Evolutionary conservation across 371 early-diverging fungal species (phyloP), one percentile per base, ranked within the genome.

Genomic region (Lichtheimia ramosa): DNA sequence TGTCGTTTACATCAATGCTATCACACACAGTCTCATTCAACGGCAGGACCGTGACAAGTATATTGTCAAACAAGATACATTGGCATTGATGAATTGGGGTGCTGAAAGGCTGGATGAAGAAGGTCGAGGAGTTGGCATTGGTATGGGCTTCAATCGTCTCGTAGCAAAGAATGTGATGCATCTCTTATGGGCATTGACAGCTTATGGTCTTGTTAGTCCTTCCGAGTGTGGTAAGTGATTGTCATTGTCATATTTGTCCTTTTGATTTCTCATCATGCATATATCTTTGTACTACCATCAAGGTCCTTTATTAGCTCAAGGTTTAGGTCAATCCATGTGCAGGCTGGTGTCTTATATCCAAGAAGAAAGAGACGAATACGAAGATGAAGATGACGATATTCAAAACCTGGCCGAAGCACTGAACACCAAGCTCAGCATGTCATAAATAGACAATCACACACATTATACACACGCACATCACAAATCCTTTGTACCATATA

Each of bases 111-210:
- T 79, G 12, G 79, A 79, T 48, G 79, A 75, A 54, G 75, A 78
- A 59, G 70, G 70, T 5, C 61, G 68, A 28, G 79, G 72, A 4
- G 68, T 79, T 4, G 79, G 79, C 16, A 59, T 79, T 5, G 79
- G 75, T 0, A 71, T 75, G 70, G 77, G 74, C 1, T 74, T 75
- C 48, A 73, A 79, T 46, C 65, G 74, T 18, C 69, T 69, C 2
- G 63, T 79, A 7, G 74, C 79, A 14, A 79, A 75, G 50, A 75
- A 75, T 51, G 65, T 79, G 13, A 73, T 79, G 74, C 72, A 71
- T 57, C 43, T 79, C 6, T 41, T 79, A 18, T 79, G 75, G 79
- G 70, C 75, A 6, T 61, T 78, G 20, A 63, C 73, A 61, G 70
- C 73, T 1, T 75, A 73, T 59, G 66, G 59, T 0, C 52, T 70